Evolutionary conservation across 495 filamentous ascomycete species (phyloP), one percentile per base, ranked within the genome.

Genomic region (Penicillium coffeae): DNA sequence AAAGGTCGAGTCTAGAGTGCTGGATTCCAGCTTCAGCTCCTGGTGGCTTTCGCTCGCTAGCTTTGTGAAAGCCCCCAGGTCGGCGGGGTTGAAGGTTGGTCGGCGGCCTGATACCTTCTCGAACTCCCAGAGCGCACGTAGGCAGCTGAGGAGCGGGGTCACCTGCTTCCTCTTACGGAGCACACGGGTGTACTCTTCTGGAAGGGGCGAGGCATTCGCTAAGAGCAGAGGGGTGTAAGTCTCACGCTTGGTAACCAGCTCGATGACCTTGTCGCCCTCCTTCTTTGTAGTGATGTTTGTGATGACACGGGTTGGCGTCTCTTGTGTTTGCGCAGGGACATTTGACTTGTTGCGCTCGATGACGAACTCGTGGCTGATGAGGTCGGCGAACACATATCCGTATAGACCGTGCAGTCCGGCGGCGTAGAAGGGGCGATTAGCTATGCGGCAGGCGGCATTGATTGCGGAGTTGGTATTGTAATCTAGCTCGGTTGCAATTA

Each of bases 161-260:
- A 95, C 88, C 55, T 85, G 81, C 52, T 78, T 81, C 39, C 88
- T 77, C 37, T 84, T 81, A 33, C 89, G 80, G 33, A 79, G 73
- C 19, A 80, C 79, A 32, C 75, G 77, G 13, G 80, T 73, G 54
- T 83, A 82, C 18, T 90, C 87, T n/a, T 74, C 63, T 0, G 89
- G 84, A 1, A 96, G 74, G 0, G 78, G 75, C 12, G 89, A 87
- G 14, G 79, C 79, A 62, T 90, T 90, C 43, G 87, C 88, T 6
- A 93, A 76, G 38, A 85, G 68, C 53, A 93, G 83, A 3, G 89
- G 89, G 10, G 83, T 86, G 73, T 96, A 98, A 3, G 82, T 63
- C 60, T 98, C 93, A 41, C 89, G 78, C 70, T 97, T 97, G 35
- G 87, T 95, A 38, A 96, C 91, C 63, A 93, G 80, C 57, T 98